A percentile compares a stretch with the other conserved stretches of the same genome.
Conservation (phyloP, 2,329 filamentous ascomycete species). For the Myriosclerotinia scirpicola region DNA sequence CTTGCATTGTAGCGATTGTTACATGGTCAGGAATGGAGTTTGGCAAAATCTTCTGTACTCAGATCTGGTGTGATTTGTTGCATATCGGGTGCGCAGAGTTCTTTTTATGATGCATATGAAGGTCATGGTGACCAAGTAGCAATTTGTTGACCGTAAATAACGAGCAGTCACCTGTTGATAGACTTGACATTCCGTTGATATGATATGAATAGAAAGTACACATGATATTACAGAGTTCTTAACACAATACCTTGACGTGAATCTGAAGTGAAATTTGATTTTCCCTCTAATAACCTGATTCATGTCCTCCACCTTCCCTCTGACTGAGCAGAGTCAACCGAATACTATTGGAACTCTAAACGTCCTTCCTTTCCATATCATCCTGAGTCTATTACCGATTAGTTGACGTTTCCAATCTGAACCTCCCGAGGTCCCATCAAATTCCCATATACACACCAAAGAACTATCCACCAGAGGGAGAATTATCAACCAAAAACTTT, state of each 20-base stretch:
- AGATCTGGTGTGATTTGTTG: conserved; percentile 17
- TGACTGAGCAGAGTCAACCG: too few species aligned
- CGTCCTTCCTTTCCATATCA: too few species aligned
- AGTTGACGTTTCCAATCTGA: too few species aligned
- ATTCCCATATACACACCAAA: too few species aligned
- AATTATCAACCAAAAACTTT: too few species aligned
- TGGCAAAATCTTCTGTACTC: neutral
- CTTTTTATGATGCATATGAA: conserved; percentile 3
- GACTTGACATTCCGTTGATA: neutral
- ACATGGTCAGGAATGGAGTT: conserved; percentile 4
- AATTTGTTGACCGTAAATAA: neutral
- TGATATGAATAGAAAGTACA: conserved; percentile 15
- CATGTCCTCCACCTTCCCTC: too few species aligned
- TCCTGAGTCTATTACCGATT: too few species aligned
- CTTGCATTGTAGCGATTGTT: conserved; percentile 1
- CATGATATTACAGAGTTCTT: neutral
- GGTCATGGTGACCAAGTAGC: neutral
- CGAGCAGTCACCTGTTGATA: neutral
- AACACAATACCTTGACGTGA: neutral
- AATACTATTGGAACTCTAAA: too few species aligned
- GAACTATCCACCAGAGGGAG: too few species aligned
- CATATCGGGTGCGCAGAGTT: neutral
- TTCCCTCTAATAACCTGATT: too few species aligned
- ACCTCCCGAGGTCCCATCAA: too few species aligned
- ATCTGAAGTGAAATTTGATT: neutral